These are phyloP conservation scores for Termitomyces titanicus DNA, from an alignment of 768 basidiomycete species.

Conservation along the genomic window DNA sequence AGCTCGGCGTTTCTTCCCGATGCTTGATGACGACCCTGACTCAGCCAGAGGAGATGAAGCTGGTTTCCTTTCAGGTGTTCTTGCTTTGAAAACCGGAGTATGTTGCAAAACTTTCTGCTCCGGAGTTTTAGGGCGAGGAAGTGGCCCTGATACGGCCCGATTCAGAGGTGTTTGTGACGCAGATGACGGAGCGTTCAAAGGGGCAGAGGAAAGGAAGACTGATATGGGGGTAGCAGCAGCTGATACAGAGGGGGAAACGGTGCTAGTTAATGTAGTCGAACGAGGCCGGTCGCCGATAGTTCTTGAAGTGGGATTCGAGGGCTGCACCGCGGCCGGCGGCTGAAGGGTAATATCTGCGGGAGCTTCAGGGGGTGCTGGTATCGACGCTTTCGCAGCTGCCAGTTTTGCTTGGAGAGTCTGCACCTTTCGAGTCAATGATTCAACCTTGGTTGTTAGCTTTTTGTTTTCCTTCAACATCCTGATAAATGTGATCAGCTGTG, in stretches of 20 bases:
- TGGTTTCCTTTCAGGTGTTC: constrained; percentile 43
- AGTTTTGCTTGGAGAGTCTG: constrained; percentile 70
- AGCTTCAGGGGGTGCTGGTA: constrained; percentile 14
- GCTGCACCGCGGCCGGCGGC: constrained; percentile 9
- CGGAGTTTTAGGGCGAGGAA: constrained; percentile 50
- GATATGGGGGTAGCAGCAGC: constrained; percentile 11
- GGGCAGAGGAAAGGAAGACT: not conserved
- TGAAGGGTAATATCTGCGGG: constrained; percentile 11
- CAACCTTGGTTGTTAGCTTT: constrained; percentile 66
- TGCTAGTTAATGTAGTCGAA: constrained; percentile 24
- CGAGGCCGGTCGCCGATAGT: constrained; percentile 21
- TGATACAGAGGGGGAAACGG: constrained; percentile 9
- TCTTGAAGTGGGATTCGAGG: constrained; percentile 4
- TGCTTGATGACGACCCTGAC: constrained; percentile 31
- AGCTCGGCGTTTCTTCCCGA: constrained; percentile 69
- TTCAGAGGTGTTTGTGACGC: constrained; percentile 20
- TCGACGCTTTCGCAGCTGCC: constrained; percentile 44
- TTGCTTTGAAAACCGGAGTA: constrained; percentile 45
- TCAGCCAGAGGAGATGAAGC: constrained; percentile 20
- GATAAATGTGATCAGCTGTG: constrained; percentile 3
- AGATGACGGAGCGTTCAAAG: constrained; percentile 14
- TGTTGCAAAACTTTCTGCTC: constrained; percentile 34
- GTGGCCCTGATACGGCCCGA: constrained; percentile 40
- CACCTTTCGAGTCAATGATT: constrained; percentile 68
- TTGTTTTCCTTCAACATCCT: constrained; percentile 82